Evolutionary conservation across 805 yeast species (phyloP).

Genomic region (Pichia insulana): DNA sequence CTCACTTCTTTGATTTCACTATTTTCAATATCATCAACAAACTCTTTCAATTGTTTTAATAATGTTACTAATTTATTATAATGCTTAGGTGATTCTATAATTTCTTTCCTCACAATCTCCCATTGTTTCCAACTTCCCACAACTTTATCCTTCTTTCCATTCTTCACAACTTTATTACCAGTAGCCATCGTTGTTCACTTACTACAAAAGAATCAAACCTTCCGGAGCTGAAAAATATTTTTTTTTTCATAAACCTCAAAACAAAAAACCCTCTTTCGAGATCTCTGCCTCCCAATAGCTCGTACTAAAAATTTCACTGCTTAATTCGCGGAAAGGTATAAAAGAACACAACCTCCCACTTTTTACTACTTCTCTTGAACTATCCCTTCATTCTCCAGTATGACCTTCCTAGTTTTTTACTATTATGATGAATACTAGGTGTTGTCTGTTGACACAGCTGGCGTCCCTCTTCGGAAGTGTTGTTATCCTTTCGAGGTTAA

Average conservation of each 20-base stretch:
- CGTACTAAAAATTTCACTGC: background rate
- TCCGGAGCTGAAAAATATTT: too few relatives aligned
- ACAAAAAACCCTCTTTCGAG: too few relatives aligned
- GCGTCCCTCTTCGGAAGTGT: conserved; percentile 21
- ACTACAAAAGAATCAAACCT: too few relatives aligned
- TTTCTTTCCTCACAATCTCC: conserved; percentile 20
- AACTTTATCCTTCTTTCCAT: background rate
- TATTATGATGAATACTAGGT: conserved; percentile 55
- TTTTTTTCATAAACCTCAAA: background rate
- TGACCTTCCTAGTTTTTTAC: conserved; percentile 63
- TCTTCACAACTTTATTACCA: too few relatives aligned
- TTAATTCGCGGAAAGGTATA: background rate
- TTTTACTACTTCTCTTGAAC: too few relatives aligned
- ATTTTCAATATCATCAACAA: conserved; percentile 14
- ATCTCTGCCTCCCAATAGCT: conserved; percentile 6
- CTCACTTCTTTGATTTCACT: conserved; percentile 22
- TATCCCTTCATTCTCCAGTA: conserved; percentile 21
- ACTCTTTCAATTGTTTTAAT: conserved; percentile 30
- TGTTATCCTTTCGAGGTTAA: conserved; percentile 2
- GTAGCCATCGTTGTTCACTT: too few relatives aligned
- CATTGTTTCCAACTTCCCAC: background rate
- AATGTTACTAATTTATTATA: conserved; percentile 48
- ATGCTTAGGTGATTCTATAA: conserved; percentile 36
- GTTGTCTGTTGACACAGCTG: conserved; percentile 31
- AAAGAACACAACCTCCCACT: conserved; percentile 1